phyloP scores from a whole-genome alignment of 345 rosid genomes.

The Eucalyptus pauciflora region DNA sequence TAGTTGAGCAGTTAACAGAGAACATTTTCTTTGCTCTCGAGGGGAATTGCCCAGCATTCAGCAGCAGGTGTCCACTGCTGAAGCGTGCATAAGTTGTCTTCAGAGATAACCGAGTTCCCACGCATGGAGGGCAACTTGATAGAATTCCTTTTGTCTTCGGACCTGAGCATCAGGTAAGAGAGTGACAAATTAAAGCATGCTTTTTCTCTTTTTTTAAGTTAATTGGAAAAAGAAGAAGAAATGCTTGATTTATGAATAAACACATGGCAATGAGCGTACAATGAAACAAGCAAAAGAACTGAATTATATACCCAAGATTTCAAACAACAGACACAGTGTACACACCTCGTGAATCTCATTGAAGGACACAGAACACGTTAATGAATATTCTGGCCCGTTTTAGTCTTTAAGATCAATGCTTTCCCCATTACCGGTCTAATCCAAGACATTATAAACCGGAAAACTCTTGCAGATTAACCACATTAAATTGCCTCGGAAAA shows the following conservation, averaged over 20 bases:
- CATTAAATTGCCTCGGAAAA: neutral
- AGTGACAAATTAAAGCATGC: neutral
- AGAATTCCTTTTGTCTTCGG: neutral
- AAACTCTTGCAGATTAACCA: neutral
- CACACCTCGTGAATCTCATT: neutral
- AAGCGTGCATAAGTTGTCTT: constrained; percentile 10
- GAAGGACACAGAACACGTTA: neutral
- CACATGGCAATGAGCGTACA: neutral
- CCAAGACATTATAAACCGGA: neutral
- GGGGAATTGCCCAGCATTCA: constrained; percentile 5
- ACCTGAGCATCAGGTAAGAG: constrained; percentile 11
- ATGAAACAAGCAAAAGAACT: neutral
- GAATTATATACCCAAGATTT: neutral
- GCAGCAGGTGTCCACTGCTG: constrained; percentile 2
- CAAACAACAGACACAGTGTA: neutral
- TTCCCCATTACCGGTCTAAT: neutral
- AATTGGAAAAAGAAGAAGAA: neutral
- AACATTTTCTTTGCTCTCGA: constrained; percentile 6
- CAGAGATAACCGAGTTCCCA: constrained; percentile 2
- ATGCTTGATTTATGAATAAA: neutral
- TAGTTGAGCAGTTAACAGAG: constrained; percentile 1
- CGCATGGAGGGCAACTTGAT: neutral
- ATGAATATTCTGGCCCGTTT: neutral
- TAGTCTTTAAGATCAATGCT: neutral
- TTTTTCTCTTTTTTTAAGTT: neutral